Evolutionary conservation across 148 eudicot species (phyloP).

Genomic region (Limonium bicolor): DNA sequence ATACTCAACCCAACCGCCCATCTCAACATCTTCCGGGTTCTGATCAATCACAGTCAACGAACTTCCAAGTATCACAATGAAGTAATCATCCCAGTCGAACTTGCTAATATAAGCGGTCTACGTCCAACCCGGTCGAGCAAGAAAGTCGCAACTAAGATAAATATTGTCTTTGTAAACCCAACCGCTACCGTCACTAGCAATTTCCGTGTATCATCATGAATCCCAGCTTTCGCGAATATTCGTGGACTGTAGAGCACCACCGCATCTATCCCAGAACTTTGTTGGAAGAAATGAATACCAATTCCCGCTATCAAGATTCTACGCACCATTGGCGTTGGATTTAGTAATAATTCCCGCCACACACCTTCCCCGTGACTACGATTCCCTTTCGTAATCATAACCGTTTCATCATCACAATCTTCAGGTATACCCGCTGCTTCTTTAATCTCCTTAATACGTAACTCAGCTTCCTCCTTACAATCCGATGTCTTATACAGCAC

Average conservation of each 20-base stretch:
- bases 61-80: constrained; percentile 16
- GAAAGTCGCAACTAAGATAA: constrained; percentile 26
- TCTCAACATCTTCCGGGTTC: neutral
- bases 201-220: constrained; percentile 7
- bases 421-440: constrained; percentile 35
- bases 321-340: constrained; percentile 24
- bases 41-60: constrained; percentile 37
- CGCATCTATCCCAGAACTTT: constrained; percentile 33
- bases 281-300: constrained; percentile 45
- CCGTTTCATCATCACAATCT: constrained; percentile 20
- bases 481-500: constrained; percentile 49
- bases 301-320: constrained; percentile 24
- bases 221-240: constrained; percentile 34
- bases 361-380: constrained; percentile 16
- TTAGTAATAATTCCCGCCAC: constrained; percentile 26
- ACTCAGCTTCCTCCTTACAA: constrained; percentile 33
- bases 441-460: constrained; percentile 43
- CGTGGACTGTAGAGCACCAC: constrained; percentile 37
- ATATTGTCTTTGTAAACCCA: constrained; percentile 19
- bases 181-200: constrained; percentile 25
- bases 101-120: constrained; percentile 15
- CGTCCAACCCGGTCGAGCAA: constrained; percentile 22
- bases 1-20: constrained; percentile 49
- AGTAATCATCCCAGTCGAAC: constrained; percentile 31
- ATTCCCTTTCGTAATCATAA: constrained; percentile 6